These are phyloP conservation scores for Dipodascus albidus DNA, from an alignment of 805 yeast species.

Conservation along the genomic window DNA sequence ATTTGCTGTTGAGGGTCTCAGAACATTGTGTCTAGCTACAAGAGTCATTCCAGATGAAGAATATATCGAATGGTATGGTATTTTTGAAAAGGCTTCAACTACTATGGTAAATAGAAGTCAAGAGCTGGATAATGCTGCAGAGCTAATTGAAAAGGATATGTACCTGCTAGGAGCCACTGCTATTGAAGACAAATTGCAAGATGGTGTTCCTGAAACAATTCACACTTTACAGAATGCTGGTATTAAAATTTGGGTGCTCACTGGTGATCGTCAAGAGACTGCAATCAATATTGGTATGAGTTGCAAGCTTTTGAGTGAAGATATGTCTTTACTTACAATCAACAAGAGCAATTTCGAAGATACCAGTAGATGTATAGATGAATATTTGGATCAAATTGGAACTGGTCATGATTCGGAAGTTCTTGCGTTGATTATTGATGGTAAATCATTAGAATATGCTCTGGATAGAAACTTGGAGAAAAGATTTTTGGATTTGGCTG, in stretches of 20 bases:
- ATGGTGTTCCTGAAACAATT: conserved; percentile 97
- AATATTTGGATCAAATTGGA: conserved; percentile 38
- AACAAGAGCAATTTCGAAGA: conserved; percentile 77
- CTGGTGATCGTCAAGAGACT: conserved; percentile 98
- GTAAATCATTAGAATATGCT: conserved; percentile 80
- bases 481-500: conserved; percentile 65
- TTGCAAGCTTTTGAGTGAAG: conserved; percentile 86
- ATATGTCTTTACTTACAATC: conserved; percentile 83
- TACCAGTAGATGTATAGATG: conserved; percentile 59
- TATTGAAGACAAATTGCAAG: conserved; percentile 94
- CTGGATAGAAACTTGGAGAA: conserved; percentile 73
- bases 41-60: conserved; percentile 72
- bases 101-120: conserved; percentile 64
- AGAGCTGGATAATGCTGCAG: conserved; percentile 80
- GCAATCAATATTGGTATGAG: conserved; percentile 99
- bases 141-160: conserved; percentile 68
- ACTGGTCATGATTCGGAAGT: conserved; percentile 46
- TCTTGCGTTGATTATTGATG: conserved; percentile 87
- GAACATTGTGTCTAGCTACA: conserved; percentile 88
- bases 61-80: conserved; percentile 54
- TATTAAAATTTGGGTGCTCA: conserved; percentile 91
- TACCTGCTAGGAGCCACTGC: conserved; percentile 93
- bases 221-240: conserved; percentile 94
- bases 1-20: conserved; percentile 89
- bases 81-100: conserved; percentile 72